Evolutionary conservation across 345 rosid genomes (phyloP), one percentile per base, ranked within the genome.

Genomic region (Turritis glabra): DNA sequence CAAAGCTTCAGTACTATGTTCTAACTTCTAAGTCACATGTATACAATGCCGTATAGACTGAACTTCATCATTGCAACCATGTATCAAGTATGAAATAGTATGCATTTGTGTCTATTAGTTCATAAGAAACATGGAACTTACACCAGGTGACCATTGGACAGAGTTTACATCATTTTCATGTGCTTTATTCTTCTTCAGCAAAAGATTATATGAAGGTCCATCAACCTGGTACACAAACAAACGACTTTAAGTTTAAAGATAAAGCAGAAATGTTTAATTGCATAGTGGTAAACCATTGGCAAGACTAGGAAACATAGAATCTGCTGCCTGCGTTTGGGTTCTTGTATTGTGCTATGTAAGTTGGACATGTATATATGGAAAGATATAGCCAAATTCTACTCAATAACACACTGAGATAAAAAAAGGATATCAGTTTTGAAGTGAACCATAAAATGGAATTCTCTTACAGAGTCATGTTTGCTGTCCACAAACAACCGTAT

Each of bases 91-190:
- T 18, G 40, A 48, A 8, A 8, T 14, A 19, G 37, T 67, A 17
- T 68, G 30, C 23, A 60, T 30, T 53, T 59, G 37, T 52, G 62
- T 67, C 10, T 48, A 50, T 38, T 54, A 75, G 40, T 51, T 53
- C 12, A 68, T 40, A 41, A 41, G 21, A 61, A 40, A 71, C 22
- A 73, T 57, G 77, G 74, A 63, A 78, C 96, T 86, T 86, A 91
- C 96, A 83, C 84, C 82, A 3, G 88, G 83, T 64, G 86, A 78
- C 97, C 97, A 94, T 33, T 85, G 93, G 56, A 90, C 97, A 43
- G 84, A 84, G 77, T 94, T 94, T 67, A 94, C 70, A 77, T 92
- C 99, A 93, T 87, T 87, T 33, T 89, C 89, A 77, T 92, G 97
- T 35, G 93, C 97, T 82, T 92, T 94, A 59, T 94, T 89, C 86